Evolutionary conservation across 768 basidiomycete genomes (phyloP).

Genomic region (Hygrocybe punicea): DNA sequence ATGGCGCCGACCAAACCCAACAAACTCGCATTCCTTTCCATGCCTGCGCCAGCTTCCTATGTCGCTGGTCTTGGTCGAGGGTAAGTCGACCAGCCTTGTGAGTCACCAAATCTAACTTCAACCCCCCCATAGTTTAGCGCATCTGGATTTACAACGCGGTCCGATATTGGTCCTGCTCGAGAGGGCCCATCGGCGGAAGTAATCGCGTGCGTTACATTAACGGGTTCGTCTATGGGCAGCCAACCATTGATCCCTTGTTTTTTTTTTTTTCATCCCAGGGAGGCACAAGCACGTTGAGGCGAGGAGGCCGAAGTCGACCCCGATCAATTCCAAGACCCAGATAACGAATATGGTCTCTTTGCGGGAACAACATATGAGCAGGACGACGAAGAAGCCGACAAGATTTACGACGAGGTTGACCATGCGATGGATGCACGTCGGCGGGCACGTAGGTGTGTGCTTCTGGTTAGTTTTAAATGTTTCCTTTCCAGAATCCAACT

Average conservation of each 20-base stretch:
- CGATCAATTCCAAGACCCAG: constrained; percentile 93
- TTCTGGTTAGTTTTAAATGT: too few species aligned
- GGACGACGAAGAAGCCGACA: constrained; percentile 96
- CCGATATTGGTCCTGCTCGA: constrained; percentile 97
- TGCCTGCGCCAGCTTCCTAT: constrained; percentile 94
- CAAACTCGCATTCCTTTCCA: constrained; percentile 83
- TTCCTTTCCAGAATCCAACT: too few species aligned
- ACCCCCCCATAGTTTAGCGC: constrained; percentile 50
- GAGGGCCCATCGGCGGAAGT: constrained; percentile 92
- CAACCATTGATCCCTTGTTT: too few species aligned
- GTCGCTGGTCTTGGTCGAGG: constrained; percentile 98
- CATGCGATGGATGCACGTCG: constrained; percentile 85
- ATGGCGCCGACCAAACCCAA: constrained; percentile 58
- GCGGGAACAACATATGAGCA: constrained; percentile 94
- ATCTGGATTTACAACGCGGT: constrained; percentile 95
- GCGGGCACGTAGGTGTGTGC: constrained; percentile 70
- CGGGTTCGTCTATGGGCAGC: too few species aligned
- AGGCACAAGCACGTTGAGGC: constrained; percentile 80
- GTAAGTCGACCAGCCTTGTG: constrained; percentile 39
- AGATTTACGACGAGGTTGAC: constrained; percentile 91
- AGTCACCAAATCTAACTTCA: constrained; percentile 7
- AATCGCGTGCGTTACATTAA: constrained; percentile 59
- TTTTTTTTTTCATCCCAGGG: constrained; percentile 42
- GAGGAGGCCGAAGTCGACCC: constrained; percentile 77
- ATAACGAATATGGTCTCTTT: constrained; percentile 95